Conservation (phyloP, 2,329 filamentous ascomycete genomes). For the Fusarium mexicanum region DNA sequence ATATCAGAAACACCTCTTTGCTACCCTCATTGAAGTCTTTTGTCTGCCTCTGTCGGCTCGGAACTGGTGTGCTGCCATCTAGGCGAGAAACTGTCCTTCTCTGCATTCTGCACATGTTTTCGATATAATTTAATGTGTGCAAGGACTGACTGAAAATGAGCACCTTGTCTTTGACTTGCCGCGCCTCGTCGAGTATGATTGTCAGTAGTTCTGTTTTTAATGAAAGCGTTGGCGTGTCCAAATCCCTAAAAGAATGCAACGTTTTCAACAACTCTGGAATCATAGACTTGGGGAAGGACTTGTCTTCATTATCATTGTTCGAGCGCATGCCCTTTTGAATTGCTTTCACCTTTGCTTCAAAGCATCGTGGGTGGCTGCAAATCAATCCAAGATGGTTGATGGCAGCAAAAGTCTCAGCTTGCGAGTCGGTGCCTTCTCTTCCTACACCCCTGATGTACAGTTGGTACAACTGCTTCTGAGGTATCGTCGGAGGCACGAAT, state of each 20-base stretch:
- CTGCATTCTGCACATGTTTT: conserved; percentile 61
- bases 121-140: conserved; percentile 74
- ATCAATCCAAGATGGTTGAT: conserved; percentile 56
- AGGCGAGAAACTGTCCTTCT: conserved; percentile 65
- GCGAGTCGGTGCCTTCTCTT: background rate
- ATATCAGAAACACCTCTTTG: conserved; percentile 78
- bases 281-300: conserved; percentile 40
- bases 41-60: conserved; percentile 68
- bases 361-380: conserved; percentile 63
- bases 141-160: conserved; percentile 83
- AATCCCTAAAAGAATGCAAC: conserved; percentile 50
- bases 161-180: conserved; percentile 73
- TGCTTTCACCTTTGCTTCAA: conserved; percentile 49
- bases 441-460: conserved; percentile 50
- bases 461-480: conserved; percentile 73
- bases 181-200: conserved; percentile 74
- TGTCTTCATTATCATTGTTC: background rate
- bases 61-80: conserved; percentile 70
- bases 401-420: conserved; percentile 48
- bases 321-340: background rate
- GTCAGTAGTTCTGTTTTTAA: conserved; percentile 75
- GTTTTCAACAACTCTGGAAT: conserved; percentile 47
- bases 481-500: conserved; percentile 71
- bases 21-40: conserved; percentile 73
- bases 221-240: conserved; percentile 64